Conservation (phyloP, 345 rosid species). For the Boechera divaricarpa region DNA sequence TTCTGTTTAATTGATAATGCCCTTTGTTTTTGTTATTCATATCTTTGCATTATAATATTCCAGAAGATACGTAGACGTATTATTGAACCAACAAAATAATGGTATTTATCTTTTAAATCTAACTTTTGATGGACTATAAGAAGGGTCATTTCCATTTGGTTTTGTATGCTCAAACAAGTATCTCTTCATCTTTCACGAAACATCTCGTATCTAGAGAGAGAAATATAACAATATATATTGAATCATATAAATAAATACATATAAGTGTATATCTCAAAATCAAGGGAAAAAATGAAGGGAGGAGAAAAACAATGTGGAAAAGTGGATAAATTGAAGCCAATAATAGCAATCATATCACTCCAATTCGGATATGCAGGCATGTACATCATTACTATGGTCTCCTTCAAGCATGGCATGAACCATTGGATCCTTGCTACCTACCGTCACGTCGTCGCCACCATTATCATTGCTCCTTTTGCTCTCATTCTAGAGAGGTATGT, state of each 20-base stretch:
- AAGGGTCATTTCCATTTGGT: constrained; percentile 34
- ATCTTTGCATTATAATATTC: constrained; percentile 36
- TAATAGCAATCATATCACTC: constrained; percentile 73
- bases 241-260: neutral
- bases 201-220: constrained; percentile 25
- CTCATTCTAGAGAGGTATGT: constrained; percentile 78
- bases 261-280: constrained; percentile 14
- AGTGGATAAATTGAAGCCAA: constrained; percentile 61
- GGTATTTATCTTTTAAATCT: constrained; percentile 27
- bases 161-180: constrained; percentile 40
- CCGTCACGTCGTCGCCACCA: constrained; percentile 80
- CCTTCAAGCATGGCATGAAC: constrained; percentile 80
- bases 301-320: constrained; percentile 35
- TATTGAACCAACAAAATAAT: constrained; percentile 35
- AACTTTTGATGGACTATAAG: constrained; percentile 45
- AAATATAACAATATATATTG: neutral
- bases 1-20: neutral
- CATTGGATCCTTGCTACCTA: constrained; percentile 75
- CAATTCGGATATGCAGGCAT: constrained; percentile 94
- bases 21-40: neutral
- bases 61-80: constrained; percentile 47
- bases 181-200: constrained; percentile 32
- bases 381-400: constrained; percentile 73
- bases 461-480: constrained; percentile 84
- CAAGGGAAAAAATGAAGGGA: constrained; percentile 37